Conservation (phyloP, 306 rosid species). For the Parietaria judaica region DNA sequence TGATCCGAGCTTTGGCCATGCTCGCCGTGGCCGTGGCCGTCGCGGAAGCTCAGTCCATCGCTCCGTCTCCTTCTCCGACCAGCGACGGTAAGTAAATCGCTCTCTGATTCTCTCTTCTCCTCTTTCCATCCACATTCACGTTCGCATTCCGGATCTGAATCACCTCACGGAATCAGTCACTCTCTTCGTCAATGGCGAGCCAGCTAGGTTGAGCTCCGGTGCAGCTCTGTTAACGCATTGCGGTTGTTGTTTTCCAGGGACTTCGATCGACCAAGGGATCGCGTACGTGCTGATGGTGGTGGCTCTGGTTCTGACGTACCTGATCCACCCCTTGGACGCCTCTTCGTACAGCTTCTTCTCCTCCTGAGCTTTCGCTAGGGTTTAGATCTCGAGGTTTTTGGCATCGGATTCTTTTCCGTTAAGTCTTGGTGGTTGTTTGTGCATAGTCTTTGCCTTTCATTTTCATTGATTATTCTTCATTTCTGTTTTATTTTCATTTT, state of each 20-base stretch:
- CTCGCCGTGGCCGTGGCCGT: constrained; percentile 34
- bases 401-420: background rate
- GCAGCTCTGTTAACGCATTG: background rate
- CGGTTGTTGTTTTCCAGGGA: constrained; percentile 31
- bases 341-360: constrained; percentile 31
- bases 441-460: no score
- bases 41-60: constrained; percentile 26
- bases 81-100: constrained; percentile 47
- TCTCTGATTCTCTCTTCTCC: background rate
- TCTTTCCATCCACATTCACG: background rate
- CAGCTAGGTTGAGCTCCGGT: no score
- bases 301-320: constrained; percentile 75
- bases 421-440: background rate
- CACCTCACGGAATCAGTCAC: background rate
- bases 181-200: background rate
- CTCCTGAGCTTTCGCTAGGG: background rate
- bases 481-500: no score
- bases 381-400: constrained; percentile 8
- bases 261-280: constrained; percentile 74
- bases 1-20: constrained; percentile 22
- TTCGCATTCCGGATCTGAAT: background rate
- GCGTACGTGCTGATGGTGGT: constrained; percentile 70
- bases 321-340: constrained; percentile 67
- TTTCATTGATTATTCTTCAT: no score
- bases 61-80: constrained; percentile 50